Evolutionary conservation across 345 rosid genomes (phyloP), one percentile per base, ranked within the genome.

Genomic region (Hirschfeldia incana): DNA sequence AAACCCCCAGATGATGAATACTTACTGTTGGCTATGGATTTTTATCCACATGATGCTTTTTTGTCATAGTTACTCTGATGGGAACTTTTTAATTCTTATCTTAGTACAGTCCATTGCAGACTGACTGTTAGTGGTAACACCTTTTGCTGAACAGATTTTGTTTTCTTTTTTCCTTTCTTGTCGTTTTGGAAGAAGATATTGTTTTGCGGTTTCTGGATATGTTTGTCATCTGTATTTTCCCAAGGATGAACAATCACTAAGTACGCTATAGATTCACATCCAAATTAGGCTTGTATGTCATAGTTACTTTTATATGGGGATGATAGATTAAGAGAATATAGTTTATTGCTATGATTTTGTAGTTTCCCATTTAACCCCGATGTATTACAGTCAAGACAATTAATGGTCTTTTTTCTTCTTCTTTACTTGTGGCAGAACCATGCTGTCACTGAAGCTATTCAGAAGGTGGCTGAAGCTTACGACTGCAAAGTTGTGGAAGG

Each of bases 401-500:
- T 81, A n/a, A 61, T n/a, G 6, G 70, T 27, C 33, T 7, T 2
- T 70, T 62, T 73, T 12, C 27, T 69, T 27, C 42, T 34, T 15
- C 6, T 13, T 42, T 34, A 2, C 67, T 42, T 78, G 7, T 87
- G 85, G 75, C 89, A 93, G 99, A 96, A 96, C 87, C 85, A 92
- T 78, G 97, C 88, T 76, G 99, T 96, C 16, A 88, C 92, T 28
- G 98, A 93, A 66, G 99, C 99, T 8, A 89, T 96, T 63, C 97
- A 96, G 87, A 96, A 93, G 78, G 97, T 93, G 74, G 98, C 97
- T 68, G 88, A 87, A 68, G 97, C 99, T 58, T 90, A 90, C 82
- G 99, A 92, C 85, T 96, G 99, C 87, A 96, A 93, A 81, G 88
- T 93, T 78, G 97, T 92, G 49, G 99, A 93, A 81, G 99, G 99